Evolutionary conservation across 1,284 basidiomycete genomes (phyloP).

Genomic region (Sporisorium exsertum): DNA sequence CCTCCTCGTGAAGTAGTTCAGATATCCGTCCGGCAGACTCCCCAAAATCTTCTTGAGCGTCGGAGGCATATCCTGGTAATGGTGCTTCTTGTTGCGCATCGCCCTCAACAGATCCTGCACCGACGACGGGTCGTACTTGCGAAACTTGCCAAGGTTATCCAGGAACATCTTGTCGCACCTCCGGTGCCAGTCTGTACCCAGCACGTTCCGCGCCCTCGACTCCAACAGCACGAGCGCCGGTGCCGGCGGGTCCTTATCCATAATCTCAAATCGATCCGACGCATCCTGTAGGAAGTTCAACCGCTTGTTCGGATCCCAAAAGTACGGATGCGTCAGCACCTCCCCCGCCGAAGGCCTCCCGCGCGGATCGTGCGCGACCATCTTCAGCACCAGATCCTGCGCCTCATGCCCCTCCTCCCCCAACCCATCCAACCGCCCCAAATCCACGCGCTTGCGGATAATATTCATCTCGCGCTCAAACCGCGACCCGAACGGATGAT

Average conservation of each 20-base stretch:
- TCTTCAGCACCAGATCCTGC: constrained; percentile 61
- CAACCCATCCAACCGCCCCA: constrained; percentile 54
- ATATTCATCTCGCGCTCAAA: constrained; percentile 69
- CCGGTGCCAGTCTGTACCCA: constrained; percentile 82
- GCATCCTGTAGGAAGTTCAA: constrained; percentile 94
- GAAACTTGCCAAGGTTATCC: constrained; percentile 93
- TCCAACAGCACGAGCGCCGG: constrained; percentile 82
- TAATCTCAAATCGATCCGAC: constrained; percentile 96
- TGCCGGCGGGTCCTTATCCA: constrained; percentile 84
- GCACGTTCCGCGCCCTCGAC: constrained; percentile 63
- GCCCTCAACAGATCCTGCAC: constrained; percentile 93
- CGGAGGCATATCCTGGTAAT: constrained; percentile 94
- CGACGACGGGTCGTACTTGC: constrained; percentile 88
- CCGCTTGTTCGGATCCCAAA: constrained; percentile 89
- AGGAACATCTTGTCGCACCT: constrained; percentile 88
- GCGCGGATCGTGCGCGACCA: constrained; percentile 58
- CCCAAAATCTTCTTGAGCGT: constrained; percentile 88
- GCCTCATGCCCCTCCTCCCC: constrained; percentile 67
- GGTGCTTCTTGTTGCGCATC: constrained; percentile 98
- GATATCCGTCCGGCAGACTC: constrained; percentile 88
- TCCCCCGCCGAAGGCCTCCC: constrained; percentile 85
- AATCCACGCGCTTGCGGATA: constrained; percentile 54
- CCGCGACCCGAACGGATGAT: constrained; percentile 65
- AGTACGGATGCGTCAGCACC: constrained; percentile 92
- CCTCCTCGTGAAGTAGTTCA: constrained; percentile 90